Base-by-base conservation (phyloP, 345 rosid species). In the Lepidium didymum region DNA sequence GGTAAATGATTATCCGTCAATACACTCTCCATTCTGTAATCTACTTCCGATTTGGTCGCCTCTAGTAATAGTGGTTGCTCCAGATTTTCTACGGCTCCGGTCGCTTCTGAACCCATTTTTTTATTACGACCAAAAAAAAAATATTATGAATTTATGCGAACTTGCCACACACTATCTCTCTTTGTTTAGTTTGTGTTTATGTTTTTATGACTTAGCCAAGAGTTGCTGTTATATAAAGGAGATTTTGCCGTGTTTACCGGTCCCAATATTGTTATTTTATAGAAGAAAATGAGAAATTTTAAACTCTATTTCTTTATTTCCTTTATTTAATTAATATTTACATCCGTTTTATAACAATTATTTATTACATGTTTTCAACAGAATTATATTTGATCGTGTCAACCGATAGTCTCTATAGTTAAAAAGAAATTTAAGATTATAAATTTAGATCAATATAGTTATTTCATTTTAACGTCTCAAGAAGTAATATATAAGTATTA, bases 1-100 rank as follows among this genome's bases (percentile, higher is more conserved):
- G 95, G 44, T 29, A 80, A 35, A 10, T 62, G 55, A 3, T 56
- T 51, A 45, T 83, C 82, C 0, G 77, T 58, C 6, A 88, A 73
- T 6, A 81, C 74, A 31, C 70, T 78, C 81, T 88, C 95, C 35
- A 88, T 80, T 58, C 69, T 72, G 27, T 65, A 64, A 60, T 75
- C 78, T 2, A 66, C 78, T 29, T 77, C 77, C 10, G 77, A 69
- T 31, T 75, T 75, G 15, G 57, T 7, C 41, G 67, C 14, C 56
- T 69, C 75, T 0, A 75, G n/a, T n/a, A n/a, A 23, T 4, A 75
- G 70, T 10, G 79, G 75, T 47, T 68, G 79, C 44, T 75, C 59
- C 1, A 75, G 23, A 10, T 56, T 63, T 9, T 56, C 70, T 56
- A 51, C 60, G 65, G 53, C 11, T 18, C 11, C 11, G 34, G 51